These are phyloP conservation scores for Plasmodium fragile DNA, from an alignment of 169 alveolate genomes.

Conservation along the genomic window DNA sequence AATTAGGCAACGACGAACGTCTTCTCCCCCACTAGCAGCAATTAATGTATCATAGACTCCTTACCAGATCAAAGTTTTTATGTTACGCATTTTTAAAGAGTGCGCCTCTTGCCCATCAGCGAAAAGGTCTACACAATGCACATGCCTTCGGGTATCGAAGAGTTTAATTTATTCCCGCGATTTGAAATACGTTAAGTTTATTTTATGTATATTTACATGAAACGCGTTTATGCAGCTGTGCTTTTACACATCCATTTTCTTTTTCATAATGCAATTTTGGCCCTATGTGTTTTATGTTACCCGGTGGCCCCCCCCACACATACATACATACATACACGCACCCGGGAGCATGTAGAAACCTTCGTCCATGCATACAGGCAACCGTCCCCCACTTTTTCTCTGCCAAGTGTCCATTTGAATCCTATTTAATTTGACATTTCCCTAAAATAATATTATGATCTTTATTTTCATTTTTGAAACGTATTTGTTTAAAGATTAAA, in stretches of 20 bases:
- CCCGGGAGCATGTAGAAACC: neutral
- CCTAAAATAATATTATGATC: neutral
- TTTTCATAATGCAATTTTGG: neutral
- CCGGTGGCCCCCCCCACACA: neutral
- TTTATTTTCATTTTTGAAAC: constrained; percentile 3
- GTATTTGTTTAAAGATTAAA: constrained; percentile 12
- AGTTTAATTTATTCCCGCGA: neutral
- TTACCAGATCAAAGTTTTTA: neutral
- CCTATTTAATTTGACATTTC: neutral
- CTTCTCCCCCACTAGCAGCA: neutral
- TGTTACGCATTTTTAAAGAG: neutral
- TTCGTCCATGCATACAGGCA: neutral
- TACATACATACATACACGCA: too few species aligned
- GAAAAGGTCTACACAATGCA: neutral
- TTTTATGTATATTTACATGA: neutral
- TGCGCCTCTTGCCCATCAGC: neutral
- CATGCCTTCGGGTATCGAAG: neutral
- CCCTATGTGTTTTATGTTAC: neutral
- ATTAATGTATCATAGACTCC: neutral
- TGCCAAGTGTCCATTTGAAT: neutral
- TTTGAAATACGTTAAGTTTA: neutral
- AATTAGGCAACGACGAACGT: neutral
- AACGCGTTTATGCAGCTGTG: neutral
- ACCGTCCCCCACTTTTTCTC: neutral
- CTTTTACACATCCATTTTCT: neutral